phyloP scores from a whole-genome alignment of 2,329 filamentous ascomycete genomes.

The Penicillium sp. region DNA sequence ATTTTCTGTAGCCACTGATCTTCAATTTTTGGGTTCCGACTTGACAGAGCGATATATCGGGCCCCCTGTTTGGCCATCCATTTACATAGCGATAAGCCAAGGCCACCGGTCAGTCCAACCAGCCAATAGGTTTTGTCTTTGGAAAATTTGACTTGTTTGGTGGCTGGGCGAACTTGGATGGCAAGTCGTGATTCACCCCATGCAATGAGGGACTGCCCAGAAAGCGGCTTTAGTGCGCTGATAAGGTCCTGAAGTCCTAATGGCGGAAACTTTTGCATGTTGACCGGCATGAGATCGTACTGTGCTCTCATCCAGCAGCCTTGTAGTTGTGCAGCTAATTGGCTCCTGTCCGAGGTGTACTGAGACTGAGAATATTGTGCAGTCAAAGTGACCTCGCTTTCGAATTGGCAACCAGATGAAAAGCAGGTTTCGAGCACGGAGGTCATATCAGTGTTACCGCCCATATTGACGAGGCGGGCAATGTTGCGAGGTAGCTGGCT shows the following conservation, averaged over 20 bases:
- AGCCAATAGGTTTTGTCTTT: conserved; percentile 35
- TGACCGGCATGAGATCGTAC: conserved; percentile 7
- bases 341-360: not conserved
- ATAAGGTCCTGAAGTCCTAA: conserved; percentile 13
- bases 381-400: conserved; percentile 17
- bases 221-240: not conserved
- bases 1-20: conserved; percentile 22
- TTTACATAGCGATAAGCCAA: conserved; percentile 30
- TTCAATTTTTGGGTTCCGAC: conserved; percentile 30
- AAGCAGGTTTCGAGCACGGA: conserved; percentile 6
- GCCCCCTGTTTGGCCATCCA: conserved; percentile 32
- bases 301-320: conserved; percentile 5
- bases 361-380: not conserved
- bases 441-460: conserved; percentile 1
- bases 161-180: conserved; percentile 19
- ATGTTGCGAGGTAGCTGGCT: conserved; percentile 11
- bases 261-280: conserved; percentile 8
- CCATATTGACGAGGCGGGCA: conserved; percentile 9
- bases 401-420: conserved; percentile 6
- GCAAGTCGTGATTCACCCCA: conserved; percentile 14
- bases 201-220: conserved; percentile 11
- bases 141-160: conserved; percentile 20
- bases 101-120: conserved; percentile 26
- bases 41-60: conserved; percentile 27
- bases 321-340: conserved; percentile 7